A percentile compares a stretch with the other conserved stretches of the same genome.
Evolutionary conservation across 225 moss, liverwort and hornwort genomes (phyloP).

Genomic region (Anthoceros angustus): DNA sequence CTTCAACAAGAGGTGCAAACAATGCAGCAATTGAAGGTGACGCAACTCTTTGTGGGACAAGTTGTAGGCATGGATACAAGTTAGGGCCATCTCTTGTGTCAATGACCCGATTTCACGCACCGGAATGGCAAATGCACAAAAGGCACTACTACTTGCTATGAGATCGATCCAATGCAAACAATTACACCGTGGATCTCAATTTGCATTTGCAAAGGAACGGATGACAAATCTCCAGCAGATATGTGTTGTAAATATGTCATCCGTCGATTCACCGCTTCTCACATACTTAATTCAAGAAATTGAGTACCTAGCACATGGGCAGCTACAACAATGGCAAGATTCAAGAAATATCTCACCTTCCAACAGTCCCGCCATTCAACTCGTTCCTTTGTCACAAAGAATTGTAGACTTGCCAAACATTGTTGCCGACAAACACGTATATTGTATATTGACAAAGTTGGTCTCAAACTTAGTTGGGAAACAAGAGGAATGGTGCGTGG

Average conservation of each 20-base stretch:
- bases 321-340: conserved; percentile 75
- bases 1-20: no score
- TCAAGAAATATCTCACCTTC: conserved; percentile 69
- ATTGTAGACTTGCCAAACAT: neutral
- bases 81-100: conserved; percentile 63
- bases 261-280: neutral
- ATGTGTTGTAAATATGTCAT: neutral
- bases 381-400: conserved; percentile 5
- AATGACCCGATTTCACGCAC: conserved; percentile 69
- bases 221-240: no score
- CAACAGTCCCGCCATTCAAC: conserved; percentile 46
- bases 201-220: no score
- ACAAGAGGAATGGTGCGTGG: conserved; percentile 4
- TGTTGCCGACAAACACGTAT: neutral
- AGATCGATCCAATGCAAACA: conserved; percentile 86
- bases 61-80: conserved; percentile 76
- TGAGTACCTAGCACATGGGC: conserved; percentile 65
- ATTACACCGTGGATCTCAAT: conserved; percentile 64
- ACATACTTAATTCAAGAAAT: neutral
- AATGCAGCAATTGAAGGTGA: neutral
- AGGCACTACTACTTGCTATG: conserved; percentile 64
- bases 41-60: conserved; percentile 39
- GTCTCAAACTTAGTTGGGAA: neutral
- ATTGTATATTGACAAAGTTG: neutral
- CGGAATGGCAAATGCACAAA: conserved; percentile 15